These are phyloP conservation scores for Keithomyces neogunnii DNA, from an alignment of 2,329 filamentous ascomycete genomes.

Conservation along the genomic window DNA sequence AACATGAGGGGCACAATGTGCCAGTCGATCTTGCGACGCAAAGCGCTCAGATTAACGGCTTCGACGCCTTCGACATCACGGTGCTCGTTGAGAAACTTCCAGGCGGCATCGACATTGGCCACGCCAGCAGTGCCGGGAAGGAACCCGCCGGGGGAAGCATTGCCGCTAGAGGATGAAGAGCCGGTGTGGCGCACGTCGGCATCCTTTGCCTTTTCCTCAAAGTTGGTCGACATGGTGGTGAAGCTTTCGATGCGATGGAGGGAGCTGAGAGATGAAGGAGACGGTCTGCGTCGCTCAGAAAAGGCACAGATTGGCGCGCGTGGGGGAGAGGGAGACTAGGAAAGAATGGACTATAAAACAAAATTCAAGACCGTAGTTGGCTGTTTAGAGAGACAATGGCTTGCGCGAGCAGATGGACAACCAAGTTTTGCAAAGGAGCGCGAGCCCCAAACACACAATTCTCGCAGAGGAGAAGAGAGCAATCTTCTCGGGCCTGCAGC, in stretches of 20 bases:
- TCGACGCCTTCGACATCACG: slow-evolving; percentile 25
- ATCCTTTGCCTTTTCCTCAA: slow-evolving; percentile 15
- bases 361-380: too few relatives aligned
- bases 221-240: slow-evolving; percentile 15
- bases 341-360: too few relatives aligned
- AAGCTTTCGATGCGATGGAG: background rate
- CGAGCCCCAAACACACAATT: too few relatives aligned
- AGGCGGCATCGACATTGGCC: slow-evolving; percentile 33
- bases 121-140: slow-evolving; percentile 3
- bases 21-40: slow-evolving; percentile 49
- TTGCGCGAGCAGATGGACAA: too few relatives aligned
- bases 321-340: background rate
- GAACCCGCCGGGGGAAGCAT: background rate
- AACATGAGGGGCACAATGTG: slow-evolving; percentile 55
- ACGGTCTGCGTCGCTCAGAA: background rate
- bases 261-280: background rate
- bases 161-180: slow-evolving; percentile 13
- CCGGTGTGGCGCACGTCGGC: slow-evolving; percentile 11
- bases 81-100: slow-evolving; percentile 35
- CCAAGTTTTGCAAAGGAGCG: too few relatives aligned
- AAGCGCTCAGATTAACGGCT: slow-evolving; percentile 31
- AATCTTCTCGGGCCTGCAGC: too few relatives aligned
- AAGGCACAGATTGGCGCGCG: background rate
- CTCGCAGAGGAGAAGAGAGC: too few relatives aligned
- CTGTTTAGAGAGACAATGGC: too few relatives aligned